A percentile compares a stretch with the other conserved stretches of the same genome.
Conservation (phyloP, 192 early-diverging fungal genomes). For the Coemansia sp. region DNA sequence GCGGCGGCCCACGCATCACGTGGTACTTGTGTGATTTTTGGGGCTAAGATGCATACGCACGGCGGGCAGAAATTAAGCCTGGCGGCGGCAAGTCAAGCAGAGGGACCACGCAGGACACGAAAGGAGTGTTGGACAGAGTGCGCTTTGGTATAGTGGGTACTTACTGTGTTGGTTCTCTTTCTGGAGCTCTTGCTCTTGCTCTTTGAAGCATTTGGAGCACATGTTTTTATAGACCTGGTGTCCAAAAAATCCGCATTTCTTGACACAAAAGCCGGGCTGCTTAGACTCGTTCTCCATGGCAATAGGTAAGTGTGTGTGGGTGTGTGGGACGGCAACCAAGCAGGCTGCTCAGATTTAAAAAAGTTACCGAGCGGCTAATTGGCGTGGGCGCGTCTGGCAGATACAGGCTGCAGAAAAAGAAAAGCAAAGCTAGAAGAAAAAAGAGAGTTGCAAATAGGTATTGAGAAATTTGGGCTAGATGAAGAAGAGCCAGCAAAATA, state of each 20-base stretch:
- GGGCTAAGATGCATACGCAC: constrained; percentile 6
- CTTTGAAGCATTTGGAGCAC: constrained; percentile 80
- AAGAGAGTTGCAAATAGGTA: background rate
- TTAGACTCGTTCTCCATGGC: constrained; percentile 65
- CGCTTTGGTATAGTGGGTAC: constrained; percentile 18
- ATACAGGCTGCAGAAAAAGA: background rate
- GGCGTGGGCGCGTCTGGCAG: background rate
- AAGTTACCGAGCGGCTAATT: background rate
- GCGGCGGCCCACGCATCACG: constrained; percentile 8
- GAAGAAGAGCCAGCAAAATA: background rate
- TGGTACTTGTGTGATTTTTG: background rate
- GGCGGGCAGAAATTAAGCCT: constrained; percentile 12
- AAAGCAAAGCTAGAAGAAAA: background rate
- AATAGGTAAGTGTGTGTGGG: background rate
- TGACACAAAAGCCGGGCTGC: constrained; percentile 63
- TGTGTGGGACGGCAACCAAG: background rate
- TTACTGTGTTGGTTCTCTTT: constrained; percentile 52
- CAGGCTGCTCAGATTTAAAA: constrained; percentile 3
- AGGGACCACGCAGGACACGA: constrained; percentile 1
- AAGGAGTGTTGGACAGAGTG: background rate
- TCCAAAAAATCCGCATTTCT: constrained; percentile 76
- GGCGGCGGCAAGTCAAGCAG: constrained; percentile 11
- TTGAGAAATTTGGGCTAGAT: background rate
- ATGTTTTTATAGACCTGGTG: constrained; percentile 71
- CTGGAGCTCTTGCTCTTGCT: constrained; percentile 46